These are phyloP conservation scores for Penicillium sp. DNA, from an alignment of 2,329 filamentous ascomycete species.

Conservation along the genomic window DNA sequence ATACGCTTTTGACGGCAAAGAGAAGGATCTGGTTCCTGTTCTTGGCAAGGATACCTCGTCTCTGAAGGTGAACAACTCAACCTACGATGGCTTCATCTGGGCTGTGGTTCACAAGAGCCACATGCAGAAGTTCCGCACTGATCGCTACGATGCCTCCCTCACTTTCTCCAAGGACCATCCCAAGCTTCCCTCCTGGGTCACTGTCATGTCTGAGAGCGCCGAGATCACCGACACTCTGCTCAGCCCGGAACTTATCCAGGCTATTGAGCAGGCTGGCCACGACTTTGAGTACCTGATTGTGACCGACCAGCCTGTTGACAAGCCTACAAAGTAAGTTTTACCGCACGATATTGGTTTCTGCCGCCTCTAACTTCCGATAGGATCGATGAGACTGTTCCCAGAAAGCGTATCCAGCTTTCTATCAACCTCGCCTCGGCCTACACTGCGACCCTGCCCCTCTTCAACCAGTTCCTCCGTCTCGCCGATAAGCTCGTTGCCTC, in stretches of 20 bases:
- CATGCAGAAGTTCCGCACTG: constrained; percentile 85
- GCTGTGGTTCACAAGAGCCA: constrained; percentile 89
- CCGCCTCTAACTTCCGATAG: constrained; percentile 41
- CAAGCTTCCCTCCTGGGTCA: constrained; percentile 84
- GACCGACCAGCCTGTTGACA: constrained; percentile 81
- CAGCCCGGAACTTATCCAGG: constrained; percentile 79
- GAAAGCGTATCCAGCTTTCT: constrained; percentile 80
- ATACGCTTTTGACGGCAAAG: constrained; percentile 90
- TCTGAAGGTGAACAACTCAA: constrained; percentile 49
- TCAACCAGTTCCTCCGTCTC: constrained; percentile 77
- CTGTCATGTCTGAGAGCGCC: constrained; percentile 93
- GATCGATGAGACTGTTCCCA: constrained; percentile 74
- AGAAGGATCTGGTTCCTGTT: constrained; percentile 68
- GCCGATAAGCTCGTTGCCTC: constrained; percentile 70
- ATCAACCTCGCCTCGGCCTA: constrained; percentile 62
- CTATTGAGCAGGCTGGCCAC: constrained; percentile 71
- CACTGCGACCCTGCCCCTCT: constrained; percentile 63
- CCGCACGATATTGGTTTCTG: background rate
- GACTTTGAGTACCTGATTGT: constrained; percentile 81
- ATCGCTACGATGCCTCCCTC: constrained; percentile 89
- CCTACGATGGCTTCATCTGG: constrained; percentile 88
- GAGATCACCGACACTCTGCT: constrained; percentile 86
- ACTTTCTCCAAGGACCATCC: constrained; percentile 88
- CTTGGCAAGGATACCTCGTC: constrained; percentile 58
- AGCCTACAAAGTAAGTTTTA: constrained; percentile 68